Base-by-base conservation (phyloP, 2,329 filamentous ascomycete species). In the Aspergillus novoparasiticus region DNA sequence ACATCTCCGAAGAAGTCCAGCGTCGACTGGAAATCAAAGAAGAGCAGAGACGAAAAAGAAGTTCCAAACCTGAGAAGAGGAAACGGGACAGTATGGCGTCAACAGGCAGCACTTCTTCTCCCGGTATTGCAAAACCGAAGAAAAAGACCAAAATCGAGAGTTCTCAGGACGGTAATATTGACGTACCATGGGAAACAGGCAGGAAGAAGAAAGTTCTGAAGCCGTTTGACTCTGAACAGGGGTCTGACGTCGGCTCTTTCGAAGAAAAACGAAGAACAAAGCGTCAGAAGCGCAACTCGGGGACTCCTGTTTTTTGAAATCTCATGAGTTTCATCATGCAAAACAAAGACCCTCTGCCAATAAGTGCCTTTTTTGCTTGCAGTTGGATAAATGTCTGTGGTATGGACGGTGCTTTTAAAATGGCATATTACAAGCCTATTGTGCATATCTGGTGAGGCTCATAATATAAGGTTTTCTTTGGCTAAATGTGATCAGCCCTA, bases 1-100 rank as follows among this genome's bases (percentile, higher is more conserved):
- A 82, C 63, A 82, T 82, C 54, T 80, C 80, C 3, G 77, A 73
- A 12, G 80, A 81, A 55, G 81, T 83, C 0, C 79, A 81, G 59
- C 76, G 77, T 21, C 73, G 80, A n/a, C 61, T 82, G 41, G 75
- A 73, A 53, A 78, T 80, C 46, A 81, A 78, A 60, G 80, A 81
- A 62, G 77, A 80, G 57, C 71, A 69, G 14, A 76, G 78, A 57
- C 65, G 63, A 21, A 73, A 73, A 53, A 62, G 73, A 3, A 77
- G 76, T 53, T 64, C 71, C 5, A 75, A 79, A 48, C 78, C 73
- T 14, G 58, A 62, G 23, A 75, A 82, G 78, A 68, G 76, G 68
- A 69, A 81, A 64, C 73, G 80, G 16, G 77, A 79, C 19, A 80
- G 79, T 59, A 57, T 75, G 16, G 65, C 65, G 0, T 77, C 76